Conservation (phyloP, 2,329 filamentous ascomycete genomes). For the Fusarium veterinarium region DNA sequence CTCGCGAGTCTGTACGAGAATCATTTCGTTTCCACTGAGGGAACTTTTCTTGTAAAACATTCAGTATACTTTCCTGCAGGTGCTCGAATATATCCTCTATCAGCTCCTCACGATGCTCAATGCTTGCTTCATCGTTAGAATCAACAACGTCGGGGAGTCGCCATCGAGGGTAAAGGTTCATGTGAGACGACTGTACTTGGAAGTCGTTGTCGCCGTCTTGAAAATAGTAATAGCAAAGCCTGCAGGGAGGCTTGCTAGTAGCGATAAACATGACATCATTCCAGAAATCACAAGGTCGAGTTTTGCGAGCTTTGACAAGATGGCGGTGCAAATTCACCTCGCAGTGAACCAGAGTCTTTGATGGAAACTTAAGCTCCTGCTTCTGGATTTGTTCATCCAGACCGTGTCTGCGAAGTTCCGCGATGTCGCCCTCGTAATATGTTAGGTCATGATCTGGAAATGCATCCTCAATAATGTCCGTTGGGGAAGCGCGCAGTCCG, state of each 20-base stretch:
- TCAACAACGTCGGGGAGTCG: not conserved
- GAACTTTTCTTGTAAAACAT: not conserved
- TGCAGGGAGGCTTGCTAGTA: conserved; percentile 10
- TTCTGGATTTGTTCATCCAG: not conserved
- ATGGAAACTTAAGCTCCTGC: not conserved
- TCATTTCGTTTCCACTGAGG: conserved; percentile 5
- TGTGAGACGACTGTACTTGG: not conserved
- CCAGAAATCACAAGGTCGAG: conserved; percentile 4
- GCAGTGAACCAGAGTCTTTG: not conserved
- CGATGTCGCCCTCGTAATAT: not conserved
- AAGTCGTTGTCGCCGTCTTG: not conserved
- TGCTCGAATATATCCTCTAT: conserved; percentile 9
- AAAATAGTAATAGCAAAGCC: conserved; percentile 11
- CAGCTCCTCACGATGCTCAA: not conserved
- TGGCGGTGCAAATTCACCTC: conserved; percentile 1
- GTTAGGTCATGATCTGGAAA: not conserved
- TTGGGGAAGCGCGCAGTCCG: not conserved
- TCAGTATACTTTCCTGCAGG: not conserved
- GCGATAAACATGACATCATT: not conserved
- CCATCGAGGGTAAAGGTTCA: conserved; percentile 12
- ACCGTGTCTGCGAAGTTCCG: not conserved
- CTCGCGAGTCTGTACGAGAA: conserved; percentile 4
- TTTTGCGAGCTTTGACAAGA: not conserved
- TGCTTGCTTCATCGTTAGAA: not conserved
- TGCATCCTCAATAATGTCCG: not conserved